phyloP scores from a whole-genome alignment of 2,329 filamentous ascomycete species.

The Fusarium oxysporum region DNA sequence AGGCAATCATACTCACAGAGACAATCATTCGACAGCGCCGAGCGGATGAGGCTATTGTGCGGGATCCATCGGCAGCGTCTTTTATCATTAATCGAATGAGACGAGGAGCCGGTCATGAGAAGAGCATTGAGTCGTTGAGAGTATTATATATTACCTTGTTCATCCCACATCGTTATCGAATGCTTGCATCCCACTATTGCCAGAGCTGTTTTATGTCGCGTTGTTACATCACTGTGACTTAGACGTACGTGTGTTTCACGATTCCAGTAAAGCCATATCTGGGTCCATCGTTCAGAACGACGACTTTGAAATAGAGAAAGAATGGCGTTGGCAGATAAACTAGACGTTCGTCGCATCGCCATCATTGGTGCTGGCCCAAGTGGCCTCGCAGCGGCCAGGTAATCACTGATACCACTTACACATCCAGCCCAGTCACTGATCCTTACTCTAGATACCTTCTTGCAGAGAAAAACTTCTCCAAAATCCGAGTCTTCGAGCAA shows the following conservation, averaged over 20 bases:
- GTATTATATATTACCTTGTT: not conserved
- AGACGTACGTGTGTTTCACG: not conserved
- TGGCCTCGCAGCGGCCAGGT: slow-evolving; percentile 70
- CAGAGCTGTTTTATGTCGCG: not conserved
- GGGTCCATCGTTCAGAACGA: not conserved
- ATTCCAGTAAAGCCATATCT: not conserved
- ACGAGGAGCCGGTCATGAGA: slow-evolving; percentile 5
- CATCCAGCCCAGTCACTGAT: not conserved
- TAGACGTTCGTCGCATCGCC: slow-evolving; percentile 64
- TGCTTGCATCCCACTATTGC: not conserved
- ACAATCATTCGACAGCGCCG: slow-evolving; percentile 32
- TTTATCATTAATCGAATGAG: slow-evolving; percentile 15
- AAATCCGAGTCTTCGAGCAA: slow-evolving; percentile 78
- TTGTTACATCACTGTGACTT: not conserved
- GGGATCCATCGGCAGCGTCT: slow-evolving; percentile 32
- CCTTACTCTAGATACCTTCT: slow-evolving; percentile 68
- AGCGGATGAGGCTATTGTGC: slow-evolving; percentile 41
- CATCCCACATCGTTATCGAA: not conserved
- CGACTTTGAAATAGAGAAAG: not conserved
- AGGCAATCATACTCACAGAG: slow-evolving; percentile 21
- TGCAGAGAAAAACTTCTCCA: slow-evolving; percentile 71
- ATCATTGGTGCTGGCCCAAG: slow-evolving; percentile 80
- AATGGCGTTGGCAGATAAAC: slow-evolving; percentile 39
- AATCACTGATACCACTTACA: slow-evolving; percentile 3
- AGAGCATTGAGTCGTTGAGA: not conserved